phyloP scores from a whole-genome alignment of 2,329 filamentous ascomycete species.

The Ophiostoma pallidulum region DNA sequence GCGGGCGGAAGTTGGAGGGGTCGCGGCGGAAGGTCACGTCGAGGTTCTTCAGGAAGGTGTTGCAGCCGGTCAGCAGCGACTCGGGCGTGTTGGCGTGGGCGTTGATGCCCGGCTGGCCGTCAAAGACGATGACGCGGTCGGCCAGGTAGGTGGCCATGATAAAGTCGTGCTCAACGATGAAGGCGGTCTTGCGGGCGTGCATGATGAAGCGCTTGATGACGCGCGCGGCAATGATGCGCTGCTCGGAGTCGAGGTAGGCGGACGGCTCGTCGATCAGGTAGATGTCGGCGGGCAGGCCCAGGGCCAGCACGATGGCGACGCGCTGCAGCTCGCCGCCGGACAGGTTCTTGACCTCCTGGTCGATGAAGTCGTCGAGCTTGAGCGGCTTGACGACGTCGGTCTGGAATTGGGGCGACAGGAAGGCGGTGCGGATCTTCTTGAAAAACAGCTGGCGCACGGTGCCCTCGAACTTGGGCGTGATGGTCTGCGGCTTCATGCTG shows the following conservation, averaged over 20 bases:
- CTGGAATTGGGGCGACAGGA: conserved; percentile 96
- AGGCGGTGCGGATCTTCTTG: conserved; percentile 98
- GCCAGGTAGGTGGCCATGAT: conserved; percentile 64
- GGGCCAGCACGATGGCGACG: conserved; percentile 94
- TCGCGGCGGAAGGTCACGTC: conserved; percentile 98
- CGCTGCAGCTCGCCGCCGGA: conserved; percentile 99
- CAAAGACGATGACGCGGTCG: conserved; percentile 97
- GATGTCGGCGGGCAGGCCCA: conserved; percentile 92
- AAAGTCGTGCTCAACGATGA: conserved; percentile 99
- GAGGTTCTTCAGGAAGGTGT: conserved; percentile 89
- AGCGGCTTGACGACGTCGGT: conserved; percentile 99
- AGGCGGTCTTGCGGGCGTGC: conserved; percentile 99
- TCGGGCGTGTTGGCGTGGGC: conserved; percentile 84
- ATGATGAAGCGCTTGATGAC: conserved; percentile 99
- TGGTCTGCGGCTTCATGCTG: conserved; percentile 80
- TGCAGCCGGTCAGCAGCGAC: conserved; percentile 89
- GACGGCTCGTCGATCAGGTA: conserved; percentile 98
- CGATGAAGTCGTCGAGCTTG: conserved; percentile 97
- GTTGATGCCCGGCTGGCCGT: conserved; percentile 82
- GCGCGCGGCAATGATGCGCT: conserved; percentile 92
- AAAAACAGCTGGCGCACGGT: conserved; percentile 97
- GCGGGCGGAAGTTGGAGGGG: conserved; percentile 87
- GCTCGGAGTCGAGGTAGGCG: conserved; percentile 96
- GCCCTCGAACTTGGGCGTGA: conserved; percentile 94
- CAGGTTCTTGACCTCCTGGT: conserved; percentile 98